Percentiles rank a stretch among this genome's conserved stretches.
Evolutionary conservation across 108 stramenopile genomes (phyloP).

Genomic region (Cyclotella cryptica): DNA sequence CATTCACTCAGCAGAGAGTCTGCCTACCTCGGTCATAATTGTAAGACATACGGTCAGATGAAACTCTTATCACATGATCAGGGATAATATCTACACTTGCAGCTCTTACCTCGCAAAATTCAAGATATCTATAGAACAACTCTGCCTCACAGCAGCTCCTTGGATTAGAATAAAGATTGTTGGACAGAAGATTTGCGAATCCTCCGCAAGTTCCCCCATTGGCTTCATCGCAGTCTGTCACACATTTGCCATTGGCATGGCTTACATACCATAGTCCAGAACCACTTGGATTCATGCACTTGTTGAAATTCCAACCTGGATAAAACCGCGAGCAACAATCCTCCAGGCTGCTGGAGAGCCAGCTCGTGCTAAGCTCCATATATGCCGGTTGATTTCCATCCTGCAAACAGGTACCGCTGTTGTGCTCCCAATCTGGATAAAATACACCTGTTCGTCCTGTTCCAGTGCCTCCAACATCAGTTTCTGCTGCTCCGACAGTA

Average conservation of each 20-base stretch:
- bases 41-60: not conserved
- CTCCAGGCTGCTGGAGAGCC: conserved; percentile 8
- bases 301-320: conserved; percentile 3
- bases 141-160: conserved; percentile 20
- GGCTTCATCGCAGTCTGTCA: conserved; percentile 12
- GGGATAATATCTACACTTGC: not conserved
- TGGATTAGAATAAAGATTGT: conserved; percentile 6
- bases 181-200: conserved; percentile 11
- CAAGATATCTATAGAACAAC: not conserved
- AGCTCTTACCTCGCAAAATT: conserved; percentile 14
- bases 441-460: not conserved
- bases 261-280: conserved; percentile 26
- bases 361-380: conserved; percentile 5
- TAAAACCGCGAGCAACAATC: conserved; percentile 13
- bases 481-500: not conserved
- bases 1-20: conserved; percentile 12
- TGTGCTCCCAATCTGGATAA: conserved; percentile 10
- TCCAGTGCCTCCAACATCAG: not conserved
- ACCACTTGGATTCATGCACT: conserved; percentile 17
- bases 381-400: conserved; percentile 16
- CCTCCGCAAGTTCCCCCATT: conserved; percentile 13
- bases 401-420: conserved; percentile 12
- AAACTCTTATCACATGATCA: not conserved
- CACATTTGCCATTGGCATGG: not conserved
- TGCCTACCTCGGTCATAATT: not conserved